These are phyloP conservation scores for Silybum marianum DNA, from an alignment of 129 eudicot species.

Conservation along the genomic window DNA sequence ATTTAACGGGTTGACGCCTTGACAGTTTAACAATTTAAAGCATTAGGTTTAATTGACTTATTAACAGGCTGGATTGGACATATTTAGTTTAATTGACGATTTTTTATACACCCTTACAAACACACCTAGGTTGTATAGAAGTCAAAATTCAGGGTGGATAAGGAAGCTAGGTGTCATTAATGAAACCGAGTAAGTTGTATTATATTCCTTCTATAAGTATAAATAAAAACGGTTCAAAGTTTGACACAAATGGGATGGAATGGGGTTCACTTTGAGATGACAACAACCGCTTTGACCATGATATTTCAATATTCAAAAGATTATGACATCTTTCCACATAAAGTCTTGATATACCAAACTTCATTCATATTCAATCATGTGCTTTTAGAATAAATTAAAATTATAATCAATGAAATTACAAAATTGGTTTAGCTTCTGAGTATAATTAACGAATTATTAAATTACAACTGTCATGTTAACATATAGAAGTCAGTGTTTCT, in stretches of 20 bases:
- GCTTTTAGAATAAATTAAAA: not conserved
- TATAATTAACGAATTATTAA: no score
- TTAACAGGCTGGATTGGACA: no score
- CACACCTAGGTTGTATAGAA: not conserved
- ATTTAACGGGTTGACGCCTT: no score
- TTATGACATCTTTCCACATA: constrained; percentile 21
- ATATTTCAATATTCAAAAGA: constrained; percentile 25
- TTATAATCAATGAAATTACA: not conserved
- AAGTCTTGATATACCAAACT: constrained; percentile 6
- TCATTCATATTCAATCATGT: not conserved
- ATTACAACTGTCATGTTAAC: not conserved
- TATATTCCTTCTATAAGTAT: not conserved
- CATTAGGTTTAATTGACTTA: no score
- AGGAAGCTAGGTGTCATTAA: constrained; percentile 9
- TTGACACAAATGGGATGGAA: not conserved
- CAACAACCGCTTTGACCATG: constrained; percentile 27
- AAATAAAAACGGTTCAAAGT: not conserved
- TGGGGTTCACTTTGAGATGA: constrained; percentile 2
- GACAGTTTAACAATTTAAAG: no score
- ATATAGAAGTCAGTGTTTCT: no score
- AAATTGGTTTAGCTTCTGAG: not conserved
- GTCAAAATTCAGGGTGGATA: not conserved
- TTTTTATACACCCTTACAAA: not conserved
- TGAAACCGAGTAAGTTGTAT: not conserved
- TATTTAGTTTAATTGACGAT: no score